Base-by-base conservation (phyloP, 148 eudicot genomes). In the Camellia lanceoleosa region DNA sequence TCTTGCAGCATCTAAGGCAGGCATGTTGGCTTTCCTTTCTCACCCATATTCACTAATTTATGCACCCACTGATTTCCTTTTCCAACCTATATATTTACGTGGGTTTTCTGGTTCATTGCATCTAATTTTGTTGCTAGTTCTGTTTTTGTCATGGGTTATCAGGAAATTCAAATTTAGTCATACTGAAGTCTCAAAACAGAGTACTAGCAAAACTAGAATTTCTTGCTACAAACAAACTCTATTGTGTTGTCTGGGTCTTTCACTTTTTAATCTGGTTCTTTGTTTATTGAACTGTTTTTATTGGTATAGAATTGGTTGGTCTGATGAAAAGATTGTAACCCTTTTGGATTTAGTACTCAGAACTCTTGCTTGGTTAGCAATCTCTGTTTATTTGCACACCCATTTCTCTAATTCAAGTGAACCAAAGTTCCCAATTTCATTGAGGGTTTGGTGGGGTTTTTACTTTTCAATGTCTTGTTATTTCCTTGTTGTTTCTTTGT, bases 381-480 rank as follows among this genome's bases (percentile, higher is more conserved):
- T 91, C 49, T 86, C 77, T 79, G 85, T 86, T 79, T 87, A 86
- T 59, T 75, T 90, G 84, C 81, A 82, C 60, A 65, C 68, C 20
- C 85, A 82, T 58, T 78, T 82, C 49, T 43, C 61, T 66, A 80
- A 78, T 15, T 81, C 82, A 54, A 67, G 76, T 73, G 84, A 81
- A 54, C 68, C 78, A 18, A 87, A 80, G 74, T 90, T 91, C 68
- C 94, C 95, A 5, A 5, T 89, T 52, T 73, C 84, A 38, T 77
- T 94, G 74, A 94, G 89, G 80, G 71, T 90, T 44, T 94, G 94
- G 97, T 94, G 92, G 92, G 88, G 82, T 12, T 52, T 86, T 73
- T 92, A 90, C 86, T 83, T 92, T 65, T 66, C 52, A 20, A 56
- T 88, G 7, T 91, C 91, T 71, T 81, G 86, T 79, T 91, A 88